Base-by-base conservation (phyloP, 257 asterid species). In the Eustoma russellianum region DNA sequence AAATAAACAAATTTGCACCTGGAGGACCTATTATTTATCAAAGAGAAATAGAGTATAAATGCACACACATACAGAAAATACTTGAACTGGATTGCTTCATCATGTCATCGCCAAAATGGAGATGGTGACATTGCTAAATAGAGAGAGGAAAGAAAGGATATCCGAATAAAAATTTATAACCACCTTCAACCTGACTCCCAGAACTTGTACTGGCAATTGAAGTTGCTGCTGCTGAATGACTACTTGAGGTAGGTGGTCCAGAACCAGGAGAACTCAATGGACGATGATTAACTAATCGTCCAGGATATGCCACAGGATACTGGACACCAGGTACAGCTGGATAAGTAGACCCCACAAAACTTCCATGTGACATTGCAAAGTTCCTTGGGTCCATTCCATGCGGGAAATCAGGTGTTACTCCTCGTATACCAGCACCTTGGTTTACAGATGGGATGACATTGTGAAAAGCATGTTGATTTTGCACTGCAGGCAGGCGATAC, bases 121-220 rank as follows among this genome's bases (percentile, higher is more conserved):
- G 5, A 45, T 7, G 8, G 15, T 24, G 11, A 14, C 17, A 60
- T 18, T 28, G 59, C 55, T 44, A 28, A 33, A 30, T 11, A 13
- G 19, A n/a, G n/a, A n/a, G n/a, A n/a, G 52, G 40, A 33, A 45
- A 53, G 38, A 55, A 57, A 11, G 64, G 49, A 52, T 48, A 51
- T 53, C 46, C 15, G 35, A 44, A 56, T 55, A 46, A 66, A 55
- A 44, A 49, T 45, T 40, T 66, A 43, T 56, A 55, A 56, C 76
- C 64, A 86, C 97, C 97, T 89, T 83, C 97, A 64, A 71, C 71
- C 61, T 89, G 97, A 52, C 84, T 90, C 52, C 84, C 88, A n/a
- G 89, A 76, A 62, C 80, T 74, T 53, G 82, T 45, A 52, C 61
- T 72, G 89, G 77, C 89, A 77, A 93, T 83, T 65, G 94, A 86